Base-by-base conservation (phyloP, 495 filamentous ascomycete species). In the Cercophora sp. region DNA sequence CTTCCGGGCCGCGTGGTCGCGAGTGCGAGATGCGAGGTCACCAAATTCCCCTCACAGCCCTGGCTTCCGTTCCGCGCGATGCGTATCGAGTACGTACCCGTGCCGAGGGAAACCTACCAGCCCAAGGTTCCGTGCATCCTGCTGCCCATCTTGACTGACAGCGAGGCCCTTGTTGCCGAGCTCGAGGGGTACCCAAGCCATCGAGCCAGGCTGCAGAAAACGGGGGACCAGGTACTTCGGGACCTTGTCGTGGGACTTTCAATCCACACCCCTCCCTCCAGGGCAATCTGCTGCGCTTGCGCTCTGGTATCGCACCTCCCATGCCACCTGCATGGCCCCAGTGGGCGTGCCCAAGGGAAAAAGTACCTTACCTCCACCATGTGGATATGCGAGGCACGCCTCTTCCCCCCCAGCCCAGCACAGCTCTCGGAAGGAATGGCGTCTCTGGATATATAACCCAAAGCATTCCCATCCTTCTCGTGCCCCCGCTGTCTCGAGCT, bases 371-470 rank as follows among this genome's bases (percentile, higher is more conserved):
- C 26, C 19, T 26, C 20, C 18, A 27, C 32, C 31, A 40, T 27
- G 42, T 54, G 51, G 51, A 31, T 47, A 36, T 27, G 32, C 26
- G 55, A 37, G 24, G 39, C 48, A 57, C 44, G 52, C 52, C 36
- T 48, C 39, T 31, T 25, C 36, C 19, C 32, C 35, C 45, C 32
- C 20, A 22, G 36, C 45, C 43, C 43, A 47, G 25, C 20, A 24
- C 26, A 8, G 19, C 26, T 16, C 18, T 23, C 26, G 37, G 49
- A 27, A 23, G 41, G 19, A 52, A 36, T 16, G 36, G 32, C n/a
- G 41, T 31, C 48, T 40, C 42, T 56, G 50, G 44, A 57, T 57
- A 57, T 51, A 52, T 57, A 57, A 57, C 32, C 39, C 23, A 18
- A 19, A 29, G 40, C 24, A 41, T 49, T 42, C 54, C 55, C 55